These are phyloP conservation scores for Xerophyta viscosa DNA, from an alignment of 106 monocot genomes.

Conservation along the genomic window DNA sequence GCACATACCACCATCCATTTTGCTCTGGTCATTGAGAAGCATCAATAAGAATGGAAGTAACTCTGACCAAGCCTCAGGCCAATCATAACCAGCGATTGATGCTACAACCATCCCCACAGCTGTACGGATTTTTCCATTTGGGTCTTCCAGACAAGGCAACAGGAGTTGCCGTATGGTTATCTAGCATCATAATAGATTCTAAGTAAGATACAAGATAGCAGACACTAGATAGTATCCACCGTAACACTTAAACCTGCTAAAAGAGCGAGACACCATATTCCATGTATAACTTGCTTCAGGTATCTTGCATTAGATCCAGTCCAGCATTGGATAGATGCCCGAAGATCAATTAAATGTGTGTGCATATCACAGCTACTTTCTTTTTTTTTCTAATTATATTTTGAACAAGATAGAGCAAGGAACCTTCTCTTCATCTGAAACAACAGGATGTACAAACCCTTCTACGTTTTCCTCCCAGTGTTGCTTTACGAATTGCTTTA, in stretches of 20 bases:
- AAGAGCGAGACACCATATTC: too few relatives aligned
- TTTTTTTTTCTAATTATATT: too few relatives aligned
- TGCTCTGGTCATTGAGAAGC: constrained; percentile 57
- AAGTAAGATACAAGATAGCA: too few relatives aligned
- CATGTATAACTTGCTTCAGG: too few relatives aligned
- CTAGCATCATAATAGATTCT: constrained; percentile 19
- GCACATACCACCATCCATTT: constrained; percentile 64
- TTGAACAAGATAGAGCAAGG: not conserved
- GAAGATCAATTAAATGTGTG: too few relatives aligned
- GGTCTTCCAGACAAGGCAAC: constrained; percentile 66
- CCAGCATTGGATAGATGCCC: too few relatives aligned
- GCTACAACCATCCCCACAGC: constrained; percentile 83
- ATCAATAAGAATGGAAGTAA: constrained; percentile 76
- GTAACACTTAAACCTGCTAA: too few relatives aligned
- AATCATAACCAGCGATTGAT: constrained; percentile 81
- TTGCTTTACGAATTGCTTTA: constrained; percentile 95
- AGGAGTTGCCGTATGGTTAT: constrained; percentile 62
- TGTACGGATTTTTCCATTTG: constrained; percentile 80
- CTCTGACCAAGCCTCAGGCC: constrained; percentile 98
- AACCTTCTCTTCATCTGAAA: constrained; percentile 80
- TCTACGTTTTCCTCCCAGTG: constrained; percentile 96
- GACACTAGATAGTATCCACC: too few relatives aligned
- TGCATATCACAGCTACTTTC: too few relatives aligned
- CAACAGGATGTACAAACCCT: constrained; percentile 67
- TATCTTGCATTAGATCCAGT: too few relatives aligned